Percentiles rank a stretch among this genome's conserved stretches.
Evolutionary conservation across 1,139 yeast genomes (phyloP).

Genomic region (Lodderomyces pseudojiufengensis): DNA sequence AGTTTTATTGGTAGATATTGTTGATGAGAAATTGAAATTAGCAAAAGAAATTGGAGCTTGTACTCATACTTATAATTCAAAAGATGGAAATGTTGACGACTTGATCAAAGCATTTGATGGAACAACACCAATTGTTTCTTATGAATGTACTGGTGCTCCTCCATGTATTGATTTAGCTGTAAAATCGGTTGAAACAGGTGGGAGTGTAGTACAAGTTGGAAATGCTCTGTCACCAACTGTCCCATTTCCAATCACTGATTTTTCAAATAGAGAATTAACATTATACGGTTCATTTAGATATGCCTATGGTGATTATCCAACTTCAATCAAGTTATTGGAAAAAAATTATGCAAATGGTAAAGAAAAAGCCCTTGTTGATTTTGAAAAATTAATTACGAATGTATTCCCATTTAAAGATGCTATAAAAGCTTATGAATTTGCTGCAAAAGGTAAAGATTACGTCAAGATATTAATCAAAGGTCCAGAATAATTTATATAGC

Average conservation of each 20-base stretch:
- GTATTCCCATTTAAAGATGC: conserved; percentile 73
- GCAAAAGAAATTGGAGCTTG: conserved; percentile 58
- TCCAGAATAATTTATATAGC: too few species aligned
- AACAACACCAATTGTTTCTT: conserved; percentile 51
- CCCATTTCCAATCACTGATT: conserved; percentile 69
- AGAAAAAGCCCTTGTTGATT: conserved; percentile 41
- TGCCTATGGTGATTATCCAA: conserved; percentile 72
- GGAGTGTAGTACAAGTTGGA: conserved; percentile 71
- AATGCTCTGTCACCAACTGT: conserved; percentile 61
- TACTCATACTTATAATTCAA: conserved; percentile 58
- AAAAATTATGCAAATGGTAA: conserved; percentile 60
- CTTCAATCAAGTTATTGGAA: conserved; percentile 64
- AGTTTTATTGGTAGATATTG: conserved; percentile 62
- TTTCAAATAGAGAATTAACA: conserved; percentile 66
- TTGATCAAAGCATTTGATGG: conserved; percentile 41
- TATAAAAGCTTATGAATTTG: conserved; percentile 73
- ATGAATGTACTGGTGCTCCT: conserved; percentile 75
- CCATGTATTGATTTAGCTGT: conserved; percentile 66
- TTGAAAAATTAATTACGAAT: conserved; percentile 68
- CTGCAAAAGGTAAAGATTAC: conserved; percentile 44
- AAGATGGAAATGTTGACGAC: conserved; percentile 30
- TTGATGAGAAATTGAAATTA: conserved; percentile 55
- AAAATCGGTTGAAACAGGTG: conserved; percentile 55
- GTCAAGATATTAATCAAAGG: conserved; percentile 48
- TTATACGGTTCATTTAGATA: conserved; percentile 81